Conservation (phyloP, 768 basidiomycete species). For the Rhodotorula babjevae region DNA sequence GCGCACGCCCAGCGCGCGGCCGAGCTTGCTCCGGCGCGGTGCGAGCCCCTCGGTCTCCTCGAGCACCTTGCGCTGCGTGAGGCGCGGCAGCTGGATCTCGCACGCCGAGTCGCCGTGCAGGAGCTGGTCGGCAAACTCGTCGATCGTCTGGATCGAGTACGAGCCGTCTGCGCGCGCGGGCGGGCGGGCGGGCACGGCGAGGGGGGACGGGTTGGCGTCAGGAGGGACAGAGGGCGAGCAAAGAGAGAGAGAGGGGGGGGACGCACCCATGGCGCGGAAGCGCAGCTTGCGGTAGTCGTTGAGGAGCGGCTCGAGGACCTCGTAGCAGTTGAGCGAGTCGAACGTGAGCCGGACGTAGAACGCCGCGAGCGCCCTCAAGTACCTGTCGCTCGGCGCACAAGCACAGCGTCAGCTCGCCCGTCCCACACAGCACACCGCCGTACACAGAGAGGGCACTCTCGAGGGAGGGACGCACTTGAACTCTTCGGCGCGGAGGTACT, state of each 20-base stretch:
- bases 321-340: conserved; percentile 80
- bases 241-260: background rate
- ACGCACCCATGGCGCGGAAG: conserved; percentile 68
- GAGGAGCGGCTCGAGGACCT: conserved; percentile 84
- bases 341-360: conserved; percentile 96
- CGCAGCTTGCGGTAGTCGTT: conserved; percentile 91
- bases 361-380: conserved; percentile 84
- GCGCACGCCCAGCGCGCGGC: conserved; percentile 65
- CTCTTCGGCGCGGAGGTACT: conserved; percentile 92
- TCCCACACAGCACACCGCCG: too few relatives aligned
- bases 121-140: conserved; percentile 82
- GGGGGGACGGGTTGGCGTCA: background rate
- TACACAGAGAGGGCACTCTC: background rate
- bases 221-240: background rate
- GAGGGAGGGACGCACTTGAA: conserved; percentile 72
- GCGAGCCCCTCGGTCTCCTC: conserved; percentile 90
- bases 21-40: conserved; percentile 75
- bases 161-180: conserved; percentile 57
- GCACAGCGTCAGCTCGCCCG: too few relatives aligned
- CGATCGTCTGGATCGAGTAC: conserved; percentile 80
- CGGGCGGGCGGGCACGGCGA: too few relatives aligned
- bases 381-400: conserved; percentile 53
- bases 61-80: conserved; percentile 74
- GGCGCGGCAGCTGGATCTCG: conserved; percentile 88
- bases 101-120: conserved; percentile 87